Evolutionary conservation across 805 yeast genomes (phyloP), one percentile per base, ranked within the genome.

Genomic region (Maudiozyma saulgeensis): DNA sequence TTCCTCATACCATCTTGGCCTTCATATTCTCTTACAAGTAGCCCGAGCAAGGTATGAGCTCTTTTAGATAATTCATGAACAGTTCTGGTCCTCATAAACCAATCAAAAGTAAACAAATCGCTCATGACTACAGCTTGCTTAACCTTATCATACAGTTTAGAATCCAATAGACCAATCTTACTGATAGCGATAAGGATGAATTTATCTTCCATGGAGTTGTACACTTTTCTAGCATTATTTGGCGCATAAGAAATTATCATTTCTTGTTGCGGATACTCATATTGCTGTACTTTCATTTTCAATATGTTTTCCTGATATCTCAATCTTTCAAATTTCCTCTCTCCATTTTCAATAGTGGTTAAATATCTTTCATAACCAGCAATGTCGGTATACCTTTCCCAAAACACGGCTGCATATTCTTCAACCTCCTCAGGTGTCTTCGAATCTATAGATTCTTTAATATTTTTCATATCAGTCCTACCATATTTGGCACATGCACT

Each of bases 161-260:
- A 82, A 43, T 78, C 69, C 57, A 77, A 71, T 25, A 85, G 63
- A 0, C 95, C 95, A 55, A 77, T 73, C 56, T 81, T 81, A 62
- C 82, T 73, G 0, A 82, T 83, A 48, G 79, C 76, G 28, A 75
- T 56, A 45, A 86, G 60, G 25, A 86, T 68, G 56, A 81, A 86
- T 47, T 87, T 72, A 60, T 86, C 95, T 60, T 86, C 95, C 0
- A 75, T 63, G 32, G 78, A 77, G 8, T 86, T 79, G 57, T 83
- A 86, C 8, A 84, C 74, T 56, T 89, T 69, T 59, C 85, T 84
- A 12, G 93, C 84, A 61, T 84, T 85, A 60, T 84, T 85, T n/a
- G 90, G 90, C 0, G 93, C 91, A 52, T 84, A 86, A 48, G 78
- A 84, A 23, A 86, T 80, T 4, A 67, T 67, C 64, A 86, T 67